Evolutionary conservation across 768 basidiomycete genomes (phyloP), one percentile per base, ranked within the genome.

Genomic region (Tricholoma sp.): DNA sequence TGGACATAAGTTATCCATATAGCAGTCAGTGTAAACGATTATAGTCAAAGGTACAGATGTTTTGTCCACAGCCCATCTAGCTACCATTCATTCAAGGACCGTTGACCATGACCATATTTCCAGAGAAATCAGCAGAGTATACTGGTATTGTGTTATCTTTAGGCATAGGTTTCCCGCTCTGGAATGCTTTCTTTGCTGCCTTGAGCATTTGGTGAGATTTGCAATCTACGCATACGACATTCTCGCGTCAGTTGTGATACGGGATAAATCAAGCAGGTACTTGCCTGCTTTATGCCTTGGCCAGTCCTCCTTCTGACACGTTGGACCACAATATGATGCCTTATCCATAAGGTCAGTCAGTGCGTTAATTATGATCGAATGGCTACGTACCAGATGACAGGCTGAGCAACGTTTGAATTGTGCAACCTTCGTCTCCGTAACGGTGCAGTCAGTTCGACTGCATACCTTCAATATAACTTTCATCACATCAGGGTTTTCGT

Each of bases 401-500:
- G 67, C 71, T 22, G 71, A 60, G 63, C 77, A 79, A 12, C 73
- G 71, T 58, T 78, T 75, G 62, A 72, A 77, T 59, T 76, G 63
- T 14, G 71, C 70, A 5, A 72, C 68, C 10, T 55, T 58, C 7
- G 55, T 67, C 59, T 78, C 78, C 18, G 61, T 62, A 5, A 63
- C 65, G 3, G 39, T 43, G 61, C 77, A 79, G 2, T 59, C 66
- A 5, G 50, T 55, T 16, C 69, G 65, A 6, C 65, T 66, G 58
- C 79, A 79, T 6, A 47, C 58, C 62, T 74, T 72, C 47, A 76
- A 60, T 6, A 76, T 62, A 14, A 52, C 57, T 18, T 59, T 58
- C 59, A 70, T 73, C 16, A 68, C 74, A 37, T 72, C 69, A 7
- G 61, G 54, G 55, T 73, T 65, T n/a, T 61, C 63, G 60, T 74